Evolutionary conservation across 441 rosid genomes (phyloP).

Genomic region (Populus trichocarpa): DNA sequence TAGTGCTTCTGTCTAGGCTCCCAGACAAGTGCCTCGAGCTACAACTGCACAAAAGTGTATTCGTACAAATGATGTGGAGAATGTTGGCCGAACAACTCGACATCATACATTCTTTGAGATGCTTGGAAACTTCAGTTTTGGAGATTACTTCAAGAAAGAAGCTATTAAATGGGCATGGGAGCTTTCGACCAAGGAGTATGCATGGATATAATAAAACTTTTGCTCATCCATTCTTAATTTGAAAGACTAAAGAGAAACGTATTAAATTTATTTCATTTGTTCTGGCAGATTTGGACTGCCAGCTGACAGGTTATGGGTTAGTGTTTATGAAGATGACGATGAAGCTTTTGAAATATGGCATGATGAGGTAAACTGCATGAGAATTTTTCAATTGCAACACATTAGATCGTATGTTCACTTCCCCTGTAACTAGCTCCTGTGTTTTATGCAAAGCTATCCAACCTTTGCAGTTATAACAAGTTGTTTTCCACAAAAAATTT

Average conservation of each 20-base stretch:
- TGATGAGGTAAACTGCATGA: slow-evolving; percentile 45
- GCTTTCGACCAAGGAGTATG: slow-evolving; percentile 79
- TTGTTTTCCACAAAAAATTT: slow-evolving; percentile 12
- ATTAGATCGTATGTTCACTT: neutral
- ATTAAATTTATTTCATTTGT: slow-evolving; percentile 9
- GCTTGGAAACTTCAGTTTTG: slow-evolving; percentile 96
- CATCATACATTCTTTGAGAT: slow-evolving; percentile 97
- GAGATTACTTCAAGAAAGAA: slow-evolving; percentile 92
- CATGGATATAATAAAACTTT: slow-evolving; percentile 14
- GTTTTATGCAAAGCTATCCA: neutral
- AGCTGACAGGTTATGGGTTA: slow-evolving; percentile 72
- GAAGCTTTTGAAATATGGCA: slow-evolving; percentile 89
- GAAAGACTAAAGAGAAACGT: slow-evolving; percentile 6
- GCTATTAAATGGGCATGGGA: slow-evolving; percentile 98
- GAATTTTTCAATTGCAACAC: neutral
- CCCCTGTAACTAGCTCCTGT: neutral
- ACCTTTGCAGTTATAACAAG: neutral
- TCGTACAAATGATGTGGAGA: slow-evolving; percentile 91
- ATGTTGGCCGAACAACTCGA: slow-evolving; percentile 83
- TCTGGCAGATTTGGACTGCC: slow-evolving; percentile 59
- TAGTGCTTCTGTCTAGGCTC: slow-evolving; percentile 43
- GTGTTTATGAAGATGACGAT: slow-evolving; percentile 80
- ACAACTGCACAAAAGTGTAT: slow-evolving; percentile 87
- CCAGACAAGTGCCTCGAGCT: slow-evolving; percentile 80
- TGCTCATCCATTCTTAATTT: slow-evolving; percentile 9